Evolutionary conservation across 2,329 filamentous ascomycete genomes (phyloP), one percentile per base, ranked within the genome.

Genomic region (Aspergillus chevalieri): DNA sequence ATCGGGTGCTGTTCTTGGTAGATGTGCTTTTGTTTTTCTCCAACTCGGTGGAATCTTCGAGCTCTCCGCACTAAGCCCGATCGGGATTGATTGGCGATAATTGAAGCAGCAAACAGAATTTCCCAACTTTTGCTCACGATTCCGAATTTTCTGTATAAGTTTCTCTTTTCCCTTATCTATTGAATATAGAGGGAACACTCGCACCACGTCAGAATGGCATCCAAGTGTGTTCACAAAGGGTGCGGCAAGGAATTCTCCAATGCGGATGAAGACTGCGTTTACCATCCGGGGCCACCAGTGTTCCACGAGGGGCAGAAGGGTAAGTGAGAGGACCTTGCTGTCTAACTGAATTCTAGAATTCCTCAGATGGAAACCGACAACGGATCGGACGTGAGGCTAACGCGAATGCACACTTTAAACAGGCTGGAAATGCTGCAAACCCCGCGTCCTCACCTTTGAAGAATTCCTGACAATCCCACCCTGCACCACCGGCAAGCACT

Each of bases 341-440:
- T 54, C 30, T 15, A 8, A 9, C 24, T 30, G 26, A 4, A 2
- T 12, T 12, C 26, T 30, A 12, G 26, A 30, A 30, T 4, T 1
- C 10, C 10, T 1, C 12, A 30, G 10, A 8, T 30, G 4, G 8
- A 30, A 30, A 30, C 5, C 10, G 9, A 4, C 26, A 30, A 30
- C 26, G 9, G 26, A 30, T 30, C 26, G 9, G 26, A 30, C 9
- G 26, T 1, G 4, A 30, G 26, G 26, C 26, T 30, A 30, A 30
- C 7, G 26, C 7, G 26, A 30, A 2, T 28, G 26, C 1, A 30
- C 10, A 12, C 26, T 30, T 2, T 10, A 30, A 30, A 30, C 26
- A 96, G 92, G 93, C 66, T 97, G 93, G 92, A 94, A 95, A 76
- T 98, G 93, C 78, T 98, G 93, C 81, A 97, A 96, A 74, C 86